Conservation (phyloP, 305 asterid genomes). For the Fraxinus baroniana region DNA sequence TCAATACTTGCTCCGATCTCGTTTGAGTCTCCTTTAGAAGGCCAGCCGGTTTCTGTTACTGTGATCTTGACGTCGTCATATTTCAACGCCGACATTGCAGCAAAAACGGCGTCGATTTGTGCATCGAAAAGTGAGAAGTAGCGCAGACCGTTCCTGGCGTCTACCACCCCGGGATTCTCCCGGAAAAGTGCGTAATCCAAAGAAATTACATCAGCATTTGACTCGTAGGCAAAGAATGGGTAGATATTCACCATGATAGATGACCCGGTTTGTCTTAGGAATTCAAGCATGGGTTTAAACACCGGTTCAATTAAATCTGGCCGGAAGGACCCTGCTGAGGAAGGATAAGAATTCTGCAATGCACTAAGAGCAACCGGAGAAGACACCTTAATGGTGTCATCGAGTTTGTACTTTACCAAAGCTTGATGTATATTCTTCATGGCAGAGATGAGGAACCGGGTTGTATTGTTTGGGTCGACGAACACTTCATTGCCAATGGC, state of each 20-base stretch:
- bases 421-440: conserved; percentile 70
- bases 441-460: conserved; percentile 70
- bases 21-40: conserved; percentile 74
- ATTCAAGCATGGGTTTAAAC: conserved; percentile 72
- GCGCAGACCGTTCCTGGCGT: conserved; percentile 63
- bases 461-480: conserved; percentile 72
- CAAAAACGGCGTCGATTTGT: conserved; percentile 85
- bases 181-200: conserved; percentile 80
- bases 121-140: conserved; percentile 87
- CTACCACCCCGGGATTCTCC: conserved; percentile 70
- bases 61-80: conserved; percentile 58
- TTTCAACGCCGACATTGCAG: conserved; percentile 71
- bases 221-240: conserved; percentile 85
- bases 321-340: conserved; percentile 84
- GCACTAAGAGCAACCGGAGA: conserved; percentile 86
- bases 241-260: conserved; percentile 76
- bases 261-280: conserved; percentile 70
- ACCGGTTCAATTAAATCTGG: conserved; percentile 62
- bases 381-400: conserved; percentile 52
- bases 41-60: conserved; percentile 94
- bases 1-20: conserved; percentile 75
- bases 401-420: conserved; percentile 51
- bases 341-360: conserved; percentile 77
- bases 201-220: conserved; percentile 75
- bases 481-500: conserved; percentile 95